These are phyloP conservation scores for Hemileccinum rubropunctum DNA, from an alignment of 768 basidiomycete species.

Conservation along the genomic window DNA sequence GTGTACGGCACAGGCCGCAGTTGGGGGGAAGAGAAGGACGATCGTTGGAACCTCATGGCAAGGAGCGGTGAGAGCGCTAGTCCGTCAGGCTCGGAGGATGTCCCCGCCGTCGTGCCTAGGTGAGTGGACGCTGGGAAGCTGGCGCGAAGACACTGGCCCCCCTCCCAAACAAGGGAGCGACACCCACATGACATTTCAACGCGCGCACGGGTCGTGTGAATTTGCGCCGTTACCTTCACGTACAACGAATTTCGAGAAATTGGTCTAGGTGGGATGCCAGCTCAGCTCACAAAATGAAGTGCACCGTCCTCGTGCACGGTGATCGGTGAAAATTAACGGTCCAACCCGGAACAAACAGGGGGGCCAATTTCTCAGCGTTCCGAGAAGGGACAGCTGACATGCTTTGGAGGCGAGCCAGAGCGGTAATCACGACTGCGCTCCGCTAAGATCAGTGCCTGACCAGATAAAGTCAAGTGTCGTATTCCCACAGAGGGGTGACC, in stretches of 20 bases:
- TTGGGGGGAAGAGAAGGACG: background rate
- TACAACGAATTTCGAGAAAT: slow-evolving; percentile 6
- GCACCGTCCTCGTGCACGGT: slow-evolving; percentile 6
- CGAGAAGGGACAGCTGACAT: slow-evolving; percentile 21
- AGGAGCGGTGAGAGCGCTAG: slow-evolving; percentile 5
- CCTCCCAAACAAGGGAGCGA: too few relatives aligned
- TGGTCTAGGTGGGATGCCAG: slow-evolving; percentile 6
- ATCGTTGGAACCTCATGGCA: background rate
- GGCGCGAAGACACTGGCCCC: background rate
- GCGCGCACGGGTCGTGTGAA: slow-evolving; percentile 7
- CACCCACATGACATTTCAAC: background rate
- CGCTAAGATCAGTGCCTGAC: slow-evolving; percentile 29
- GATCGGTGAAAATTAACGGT: slow-evolving; percentile 25
- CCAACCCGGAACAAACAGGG: slow-evolving; percentile 14
- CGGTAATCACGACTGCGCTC: slow-evolving; percentile 23
- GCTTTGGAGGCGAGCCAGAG: slow-evolving; percentile 24
- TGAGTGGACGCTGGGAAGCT: background rate
- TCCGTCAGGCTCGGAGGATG: slow-evolving; percentile 11
- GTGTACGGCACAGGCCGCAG: background rate
- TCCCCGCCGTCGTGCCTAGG: background rate
- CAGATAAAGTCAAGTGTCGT: slow-evolving; percentile 23
- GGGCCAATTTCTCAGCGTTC: slow-evolving; percentile 5
- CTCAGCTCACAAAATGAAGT: slow-evolving; percentile 19
- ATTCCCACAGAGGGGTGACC: slow-evolving; percentile 16
- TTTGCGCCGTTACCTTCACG: slow-evolving; percentile 1